Conservation (phyloP, 106 monocot genomes). For the Dendrobium nobile region DNA sequence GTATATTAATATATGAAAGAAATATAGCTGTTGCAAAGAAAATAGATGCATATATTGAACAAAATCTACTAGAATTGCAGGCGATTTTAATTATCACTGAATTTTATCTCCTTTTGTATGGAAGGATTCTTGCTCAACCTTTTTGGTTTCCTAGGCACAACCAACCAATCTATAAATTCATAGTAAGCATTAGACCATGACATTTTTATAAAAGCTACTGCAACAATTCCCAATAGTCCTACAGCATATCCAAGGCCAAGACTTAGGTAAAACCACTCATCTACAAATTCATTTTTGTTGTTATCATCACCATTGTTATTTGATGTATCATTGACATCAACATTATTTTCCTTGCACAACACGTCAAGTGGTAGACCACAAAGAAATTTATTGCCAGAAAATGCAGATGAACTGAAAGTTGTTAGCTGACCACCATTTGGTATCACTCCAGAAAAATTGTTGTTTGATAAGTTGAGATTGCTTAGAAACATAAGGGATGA, state of each 20-base stretch:
- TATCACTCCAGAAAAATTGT: too few species aligned
- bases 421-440: too few species aligned
- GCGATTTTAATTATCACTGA: background rate
- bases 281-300: background rate
- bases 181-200: background rate
- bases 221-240: background rate
- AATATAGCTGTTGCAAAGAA: background rate
- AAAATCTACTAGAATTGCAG: background rate
- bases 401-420: too few species aligned
- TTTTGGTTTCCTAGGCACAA: background rate
- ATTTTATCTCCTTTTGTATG: background rate
- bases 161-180: background rate
- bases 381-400: too few species aligned
- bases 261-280: background rate
- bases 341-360: background rate
- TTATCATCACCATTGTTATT: background rate
- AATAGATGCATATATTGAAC: background rate
- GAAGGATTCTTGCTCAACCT: background rate
- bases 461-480: too few species aligned
- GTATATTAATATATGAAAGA: too few species aligned
- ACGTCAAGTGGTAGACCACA: too few species aligned
- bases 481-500: too few species aligned
- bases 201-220: background rate
- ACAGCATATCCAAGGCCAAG: background rate
- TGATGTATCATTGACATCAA: background rate